These are phyloP conservation scores for Cardamine occulta DNA, from an alignment of 345 rosid genomes.

Conservation along the genomic window DNA sequence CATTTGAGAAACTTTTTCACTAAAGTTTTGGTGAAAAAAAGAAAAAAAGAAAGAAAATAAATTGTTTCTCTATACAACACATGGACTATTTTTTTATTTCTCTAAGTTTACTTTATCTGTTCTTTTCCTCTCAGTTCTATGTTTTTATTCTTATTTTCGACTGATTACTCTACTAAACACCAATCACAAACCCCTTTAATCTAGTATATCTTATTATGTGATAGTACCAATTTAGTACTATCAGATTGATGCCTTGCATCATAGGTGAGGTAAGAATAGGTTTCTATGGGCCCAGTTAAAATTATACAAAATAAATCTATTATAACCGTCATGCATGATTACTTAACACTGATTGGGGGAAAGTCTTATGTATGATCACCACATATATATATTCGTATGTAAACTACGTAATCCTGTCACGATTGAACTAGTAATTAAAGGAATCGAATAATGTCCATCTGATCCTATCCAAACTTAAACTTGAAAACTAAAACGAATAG, in stretches of 20 bases:
- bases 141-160: background rate
- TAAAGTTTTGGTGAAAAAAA: background rate
- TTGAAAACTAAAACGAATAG: background rate
- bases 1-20: background rate
- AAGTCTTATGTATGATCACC: constrained; percentile 3
- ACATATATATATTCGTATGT: background rate
- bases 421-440: background rate
- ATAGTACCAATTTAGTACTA: background rate
- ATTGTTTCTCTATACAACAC: background rate
- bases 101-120: background rate
- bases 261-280: background rate
- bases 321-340: constrained; percentile 1
- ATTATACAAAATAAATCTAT: background rate
- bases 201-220: constrained; percentile 1
- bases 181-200: background rate
- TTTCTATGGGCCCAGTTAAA: background rate
- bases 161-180: background rate
- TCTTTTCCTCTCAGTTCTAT: background rate
- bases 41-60: too few species aligned
- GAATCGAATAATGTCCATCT: background rate
- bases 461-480: constrained; percentile 10
- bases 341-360: background rate
- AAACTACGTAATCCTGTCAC: background rate
- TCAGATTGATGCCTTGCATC: background rate
- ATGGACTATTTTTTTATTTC: background rate